Percentiles rank a stretch among this genome's conserved stretches.
Evolutionary conservation across 441 rosid species (phyloP).

Genomic region (Gossypium schwendimanii): DNA sequence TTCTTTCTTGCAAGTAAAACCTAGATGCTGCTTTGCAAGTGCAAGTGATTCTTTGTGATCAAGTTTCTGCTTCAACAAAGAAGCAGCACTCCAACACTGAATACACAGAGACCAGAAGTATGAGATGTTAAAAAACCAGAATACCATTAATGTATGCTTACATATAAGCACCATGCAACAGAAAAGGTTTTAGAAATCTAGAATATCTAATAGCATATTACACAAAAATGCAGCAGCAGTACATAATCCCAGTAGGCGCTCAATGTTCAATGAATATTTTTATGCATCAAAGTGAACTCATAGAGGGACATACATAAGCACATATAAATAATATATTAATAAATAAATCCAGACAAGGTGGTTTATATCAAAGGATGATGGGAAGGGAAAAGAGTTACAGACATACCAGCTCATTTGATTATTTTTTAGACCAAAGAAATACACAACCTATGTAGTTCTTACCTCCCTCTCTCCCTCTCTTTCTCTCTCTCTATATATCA

Average conservation of each 20-base stretch:
- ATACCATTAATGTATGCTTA: not conserved
- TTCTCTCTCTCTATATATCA: no score
- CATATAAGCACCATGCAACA: not conserved
- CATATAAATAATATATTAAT: not conserved
- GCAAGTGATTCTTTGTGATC: constrained; percentile 60
- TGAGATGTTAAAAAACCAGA: not conserved
- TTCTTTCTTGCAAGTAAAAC: constrained; percentile 56
- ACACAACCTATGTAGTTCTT: not conserved
- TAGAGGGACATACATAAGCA: not conserved
- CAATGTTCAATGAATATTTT: not conserved
- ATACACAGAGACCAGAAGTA: constrained; percentile 9
- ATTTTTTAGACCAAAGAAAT: not conserved
- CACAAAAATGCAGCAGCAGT: not conserved
- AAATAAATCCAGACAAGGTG: not conserved
- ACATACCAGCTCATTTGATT: not conserved
- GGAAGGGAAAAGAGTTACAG: not conserved
- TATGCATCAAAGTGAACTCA: not conserved
- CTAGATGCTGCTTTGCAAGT: constrained; percentile 54
- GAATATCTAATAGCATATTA: not conserved
- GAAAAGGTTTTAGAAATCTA: not conserved
- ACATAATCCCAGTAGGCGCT: not conserved
- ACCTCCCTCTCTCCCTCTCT: not conserved
- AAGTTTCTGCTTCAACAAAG: constrained; percentile 57
- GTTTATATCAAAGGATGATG: not conserved
- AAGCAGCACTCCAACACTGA: constrained; percentile 82